These are phyloP conservation scores for Lactarius sp. DNA, from an alignment of 768 basidiomycete genomes.

Conservation along the genomic window DNA sequence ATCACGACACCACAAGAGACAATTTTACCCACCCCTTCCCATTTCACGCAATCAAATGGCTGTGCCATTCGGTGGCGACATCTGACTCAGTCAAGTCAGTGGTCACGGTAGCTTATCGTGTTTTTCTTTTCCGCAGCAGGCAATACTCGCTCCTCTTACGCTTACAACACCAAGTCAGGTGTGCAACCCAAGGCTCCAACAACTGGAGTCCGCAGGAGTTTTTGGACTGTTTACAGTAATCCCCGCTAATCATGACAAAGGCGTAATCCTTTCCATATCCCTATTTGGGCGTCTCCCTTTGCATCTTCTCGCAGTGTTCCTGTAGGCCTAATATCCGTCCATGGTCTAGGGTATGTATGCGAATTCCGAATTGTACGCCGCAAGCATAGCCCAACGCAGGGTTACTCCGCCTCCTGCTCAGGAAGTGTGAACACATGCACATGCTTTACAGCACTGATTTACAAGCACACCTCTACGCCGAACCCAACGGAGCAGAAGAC, in stretches of 20 bases:
- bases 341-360: conserved; percentile 5
- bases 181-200: no score
- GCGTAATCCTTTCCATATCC: background rate
- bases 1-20: background rate
- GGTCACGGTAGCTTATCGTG: no score
- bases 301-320: background rate
- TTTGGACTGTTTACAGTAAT: background rate
- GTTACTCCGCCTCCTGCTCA: background rate
- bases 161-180: no score
- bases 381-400: background rate
- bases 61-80: conserved; percentile 14
- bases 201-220: background rate
- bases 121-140: background rate
- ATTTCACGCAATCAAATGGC: conserved; percentile 1
- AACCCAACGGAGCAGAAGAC: background rate
- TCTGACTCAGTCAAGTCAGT: no score
- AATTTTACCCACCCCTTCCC: background rate
- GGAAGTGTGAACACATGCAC: background rate
- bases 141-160: no score
- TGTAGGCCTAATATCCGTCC: conserved; percentile 3
- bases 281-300: background rate
- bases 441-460: conserved; percentile 1
- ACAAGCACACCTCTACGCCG: conserved; percentile 1
- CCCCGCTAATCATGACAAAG: background rate
- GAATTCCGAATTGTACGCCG: conserved; percentile 4